Conservation (phyloP, 352 stramenopile genomes). For the Blastocystis sp. region DNA sequence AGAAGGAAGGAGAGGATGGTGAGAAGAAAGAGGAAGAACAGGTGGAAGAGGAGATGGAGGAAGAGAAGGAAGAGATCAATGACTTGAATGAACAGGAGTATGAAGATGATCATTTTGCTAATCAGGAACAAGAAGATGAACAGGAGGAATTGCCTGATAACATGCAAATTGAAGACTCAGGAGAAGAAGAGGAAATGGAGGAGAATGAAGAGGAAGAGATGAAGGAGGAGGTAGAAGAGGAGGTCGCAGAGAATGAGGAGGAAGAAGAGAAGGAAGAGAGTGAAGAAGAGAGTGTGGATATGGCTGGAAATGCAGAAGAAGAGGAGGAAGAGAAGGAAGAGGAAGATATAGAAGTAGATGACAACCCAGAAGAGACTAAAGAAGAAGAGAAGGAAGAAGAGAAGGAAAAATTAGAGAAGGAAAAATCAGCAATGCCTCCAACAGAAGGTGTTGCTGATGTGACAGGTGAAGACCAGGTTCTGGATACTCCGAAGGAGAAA, state of each 20-base stretch:
- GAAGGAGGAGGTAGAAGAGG: slow-evolving; percentile 58
- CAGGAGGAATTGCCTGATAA: slow-evolving; percentile 69
- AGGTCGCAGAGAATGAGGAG: slow-evolving; percentile 67
- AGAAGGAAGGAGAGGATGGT: slow-evolving; percentile 66
- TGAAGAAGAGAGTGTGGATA: slow-evolving; percentile 71
- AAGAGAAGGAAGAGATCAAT: slow-evolving; percentile 66
- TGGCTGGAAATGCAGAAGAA: slow-evolving; percentile 71
- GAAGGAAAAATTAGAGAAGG: slow-evolving; percentile 67
- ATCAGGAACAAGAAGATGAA: slow-evolving; percentile 90
- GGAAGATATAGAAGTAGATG: slow-evolving; percentile 70
- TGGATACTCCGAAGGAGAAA: slow-evolving; percentile 60
- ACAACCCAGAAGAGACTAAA: slow-evolving; percentile 72
- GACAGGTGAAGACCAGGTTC: slow-evolving; percentile 62
- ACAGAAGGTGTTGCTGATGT: slow-evolving; percentile 64
- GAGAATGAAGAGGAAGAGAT: slow-evolving; percentile 70
- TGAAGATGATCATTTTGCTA: slow-evolving; percentile 75
- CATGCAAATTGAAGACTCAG: slow-evolving; percentile 78
- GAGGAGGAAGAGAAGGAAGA: slow-evolving; percentile 74
- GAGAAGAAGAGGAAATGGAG: slow-evolving; percentile 70
- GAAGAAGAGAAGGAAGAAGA: slow-evolving; percentile 66
- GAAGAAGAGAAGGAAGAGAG: slow-evolving; percentile 66
- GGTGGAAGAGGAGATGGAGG: slow-evolving; percentile 64
- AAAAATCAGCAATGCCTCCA: neutral
- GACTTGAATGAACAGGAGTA: slow-evolving; percentile 77
- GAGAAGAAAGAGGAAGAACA: slow-evolving; percentile 59